phyloP scores from a whole-genome alignment of 2,329 filamentous ascomycete genomes.

The Colletotrichum caudatum region DNA sequence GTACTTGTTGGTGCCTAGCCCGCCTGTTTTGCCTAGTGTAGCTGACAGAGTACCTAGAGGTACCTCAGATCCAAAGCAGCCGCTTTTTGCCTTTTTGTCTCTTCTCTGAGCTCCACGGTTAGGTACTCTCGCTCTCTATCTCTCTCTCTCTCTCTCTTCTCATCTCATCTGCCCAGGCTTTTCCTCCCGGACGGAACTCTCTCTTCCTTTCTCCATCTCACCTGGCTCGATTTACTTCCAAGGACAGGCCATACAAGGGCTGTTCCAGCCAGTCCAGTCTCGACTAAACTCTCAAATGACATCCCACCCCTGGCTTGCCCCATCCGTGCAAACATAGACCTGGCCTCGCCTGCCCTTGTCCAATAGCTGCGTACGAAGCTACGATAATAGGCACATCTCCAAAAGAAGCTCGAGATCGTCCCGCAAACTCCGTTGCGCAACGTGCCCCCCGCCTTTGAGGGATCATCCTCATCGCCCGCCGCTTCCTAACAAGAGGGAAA shows the following conservation, averaged over 20 bases:
- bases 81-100: neutral
- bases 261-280: neutral
- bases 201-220: neutral
- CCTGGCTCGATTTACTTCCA: neutral
- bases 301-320: neutral
- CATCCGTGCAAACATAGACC: conserved; percentile 6
- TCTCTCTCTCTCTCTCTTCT: conserved; percentile 21
- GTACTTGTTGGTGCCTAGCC: neutral
- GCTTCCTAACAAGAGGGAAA: neutral
- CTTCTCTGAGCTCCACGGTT: neutral
- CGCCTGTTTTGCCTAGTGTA: neutral
- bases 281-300: conserved; percentile 7
- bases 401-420: conserved; percentile 26
- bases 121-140: no score
- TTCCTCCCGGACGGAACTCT: conserved; percentile 18
- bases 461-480: conserved; percentile 12
- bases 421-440: conserved; percentile 12
- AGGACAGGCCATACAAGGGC: conserved; percentile 12
- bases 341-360: neutral
- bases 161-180: conserved; percentile 24
- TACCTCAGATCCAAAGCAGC: neutral
- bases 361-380: conserved; percentile 1
- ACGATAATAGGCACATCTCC: neutral
- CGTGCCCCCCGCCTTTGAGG: conserved; percentile 10
- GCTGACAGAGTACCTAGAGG: no score